Conservation (phyloP, 2,329 filamentous ascomycete genomes). For the Paecilomyces fulvus region DNA sequence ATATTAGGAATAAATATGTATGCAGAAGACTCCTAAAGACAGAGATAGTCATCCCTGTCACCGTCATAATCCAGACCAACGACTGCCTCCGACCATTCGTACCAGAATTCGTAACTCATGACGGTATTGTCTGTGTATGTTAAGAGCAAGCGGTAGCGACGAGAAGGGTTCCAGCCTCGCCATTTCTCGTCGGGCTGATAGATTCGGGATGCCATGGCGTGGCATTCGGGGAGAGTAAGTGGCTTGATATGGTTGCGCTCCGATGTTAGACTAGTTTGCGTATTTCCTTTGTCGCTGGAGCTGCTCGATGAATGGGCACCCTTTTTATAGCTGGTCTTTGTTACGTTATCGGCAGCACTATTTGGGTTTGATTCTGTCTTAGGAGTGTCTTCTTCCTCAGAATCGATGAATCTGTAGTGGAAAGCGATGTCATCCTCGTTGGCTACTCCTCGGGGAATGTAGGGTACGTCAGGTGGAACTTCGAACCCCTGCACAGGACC, state of each 20-base stretch:
- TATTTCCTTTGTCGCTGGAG: neutral
- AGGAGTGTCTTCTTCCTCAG: conserved; percentile 1
- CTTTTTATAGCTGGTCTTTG: neutral
- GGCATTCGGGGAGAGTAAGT: conserved; percentile 24
- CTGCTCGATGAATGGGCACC: neutral
- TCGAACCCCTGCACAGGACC: conserved; percentile 48
- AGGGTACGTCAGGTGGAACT: conserved; percentile 24
- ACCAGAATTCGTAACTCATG: conserved; percentile 52
- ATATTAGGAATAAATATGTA: neutral
- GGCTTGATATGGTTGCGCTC: neutral
- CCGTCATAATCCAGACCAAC: conserved; percentile 7
- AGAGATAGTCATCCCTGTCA: conserved; percentile 2
- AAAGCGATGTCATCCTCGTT: conserved; percentile 11
- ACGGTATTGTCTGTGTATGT: conserved; percentile 49
- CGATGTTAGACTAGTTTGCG: conserved; percentile 1
- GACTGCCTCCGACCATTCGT: conserved; percentile 24
- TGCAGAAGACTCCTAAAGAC: neutral
- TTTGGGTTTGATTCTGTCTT: neutral
- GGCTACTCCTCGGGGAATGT: conserved; percentile 18
- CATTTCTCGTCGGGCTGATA: conserved; percentile 29
- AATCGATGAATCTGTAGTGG: conserved; percentile 11
- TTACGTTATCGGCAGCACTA: neutral
- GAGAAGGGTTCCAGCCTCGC: conserved; percentile 33
- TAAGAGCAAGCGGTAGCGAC: conserved; percentile 46
- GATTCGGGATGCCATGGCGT: conserved; percentile 22